Conservation (phyloP, 202 grass and related monocot genomes). For the Zoysia matrella region DNA sequence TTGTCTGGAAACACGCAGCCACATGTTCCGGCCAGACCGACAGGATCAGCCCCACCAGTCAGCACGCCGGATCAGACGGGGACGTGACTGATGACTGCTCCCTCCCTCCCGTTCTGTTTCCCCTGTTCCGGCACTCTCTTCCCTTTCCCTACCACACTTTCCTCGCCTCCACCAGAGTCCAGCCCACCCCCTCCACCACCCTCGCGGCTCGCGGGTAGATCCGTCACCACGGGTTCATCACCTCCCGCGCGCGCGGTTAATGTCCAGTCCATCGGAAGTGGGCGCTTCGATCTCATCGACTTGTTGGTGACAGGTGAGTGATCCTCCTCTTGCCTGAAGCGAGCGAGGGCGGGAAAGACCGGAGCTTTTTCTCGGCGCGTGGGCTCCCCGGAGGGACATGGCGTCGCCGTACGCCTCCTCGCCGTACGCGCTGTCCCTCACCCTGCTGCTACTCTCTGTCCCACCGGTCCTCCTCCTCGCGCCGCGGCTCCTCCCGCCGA, state of each 20-base stretch:
- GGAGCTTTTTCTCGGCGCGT: background rate
- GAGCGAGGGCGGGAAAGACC: background rate
- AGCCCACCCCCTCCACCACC: too few species aligned
- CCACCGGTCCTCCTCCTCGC: conserved; percentile 68
- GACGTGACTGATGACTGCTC: conserved; percentile 10
- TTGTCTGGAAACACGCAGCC: background rate
- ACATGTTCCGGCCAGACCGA: background rate
- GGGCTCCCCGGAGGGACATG: conserved; percentile 6
- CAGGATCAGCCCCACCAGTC: background rate
- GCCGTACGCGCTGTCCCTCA: conserved; percentile 61
- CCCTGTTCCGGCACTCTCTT: too few species aligned
- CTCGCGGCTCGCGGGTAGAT: too few species aligned
- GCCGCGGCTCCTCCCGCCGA: conserved; percentile 70
- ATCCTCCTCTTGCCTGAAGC: background rate
- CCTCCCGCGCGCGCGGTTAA: too few species aligned
- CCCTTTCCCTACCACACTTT: too few species aligned
- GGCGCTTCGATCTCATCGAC: too few species aligned
- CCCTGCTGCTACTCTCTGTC: conserved; percentile 60
- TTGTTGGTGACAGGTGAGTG: too few species aligned
- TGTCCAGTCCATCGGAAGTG: too few species aligned
- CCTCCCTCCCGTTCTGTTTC: background rate
- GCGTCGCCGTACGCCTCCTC: conserved; percentile 7
- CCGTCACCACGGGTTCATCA: too few species aligned
- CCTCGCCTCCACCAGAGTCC: too few species aligned
- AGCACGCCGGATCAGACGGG: conserved; percentile 5